Conservation (phyloP, 2,329 filamentous ascomycete genomes). For the Cordyceps cicadae region DNA sequence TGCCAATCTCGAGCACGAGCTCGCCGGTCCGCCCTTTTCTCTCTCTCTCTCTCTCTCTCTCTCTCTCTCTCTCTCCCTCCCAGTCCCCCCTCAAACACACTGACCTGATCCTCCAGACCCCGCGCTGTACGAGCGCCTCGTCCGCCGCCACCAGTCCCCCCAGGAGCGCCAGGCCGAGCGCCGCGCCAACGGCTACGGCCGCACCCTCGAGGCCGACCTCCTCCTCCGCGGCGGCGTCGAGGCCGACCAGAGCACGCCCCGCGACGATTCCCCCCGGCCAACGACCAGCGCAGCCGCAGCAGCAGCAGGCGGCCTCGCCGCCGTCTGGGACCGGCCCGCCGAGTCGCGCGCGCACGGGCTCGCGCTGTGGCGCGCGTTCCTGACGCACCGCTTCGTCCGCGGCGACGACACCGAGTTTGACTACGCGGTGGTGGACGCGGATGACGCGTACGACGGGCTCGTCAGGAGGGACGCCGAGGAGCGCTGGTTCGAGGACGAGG, state of each 20-base stretch:
- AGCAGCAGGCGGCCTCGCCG: too few species aligned
- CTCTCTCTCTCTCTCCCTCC: too few species aligned
- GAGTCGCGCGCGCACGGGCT: slow-evolving; percentile 53
- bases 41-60: too few species aligned
- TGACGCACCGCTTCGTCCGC: slow-evolving; percentile 64
- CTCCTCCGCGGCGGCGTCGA: too few species aligned
- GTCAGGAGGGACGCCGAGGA: slow-evolving; percentile 59
- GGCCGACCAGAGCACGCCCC: slow-evolving; percentile 30
- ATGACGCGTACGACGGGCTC: slow-evolving; percentile 61
- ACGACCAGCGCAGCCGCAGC: too few species aligned
- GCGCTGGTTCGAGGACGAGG: slow-evolving; percentile 72
- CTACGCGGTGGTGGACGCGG: slow-evolving; percentile 61
- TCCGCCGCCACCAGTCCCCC: slow-evolving; percentile 67
- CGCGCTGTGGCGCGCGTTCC: slow-evolving; percentile 61
- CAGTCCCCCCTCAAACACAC: too few species aligned
- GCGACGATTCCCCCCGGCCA: too few species aligned
- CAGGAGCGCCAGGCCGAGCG: slow-evolving; percentile 67
- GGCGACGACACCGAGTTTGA: slow-evolving; percentile 74
- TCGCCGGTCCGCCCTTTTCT: slow-evolving; percentile 34
- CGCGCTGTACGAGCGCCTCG: slow-evolving; percentile 70
- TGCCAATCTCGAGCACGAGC: slow-evolving; percentile 43
- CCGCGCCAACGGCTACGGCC: slow-evolving; percentile 66
- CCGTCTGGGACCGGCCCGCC: slow-evolving; percentile 23
- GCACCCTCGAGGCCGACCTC: slow-evolving; percentile 69
- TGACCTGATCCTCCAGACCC: too few species aligned